Percentiles rank a stretch among this genome's conserved stretches.
Evolutionary conservation across 2,329 filamentous ascomycete genomes (phyloP).

Genomic region (Fusarium buharicum): DNA sequence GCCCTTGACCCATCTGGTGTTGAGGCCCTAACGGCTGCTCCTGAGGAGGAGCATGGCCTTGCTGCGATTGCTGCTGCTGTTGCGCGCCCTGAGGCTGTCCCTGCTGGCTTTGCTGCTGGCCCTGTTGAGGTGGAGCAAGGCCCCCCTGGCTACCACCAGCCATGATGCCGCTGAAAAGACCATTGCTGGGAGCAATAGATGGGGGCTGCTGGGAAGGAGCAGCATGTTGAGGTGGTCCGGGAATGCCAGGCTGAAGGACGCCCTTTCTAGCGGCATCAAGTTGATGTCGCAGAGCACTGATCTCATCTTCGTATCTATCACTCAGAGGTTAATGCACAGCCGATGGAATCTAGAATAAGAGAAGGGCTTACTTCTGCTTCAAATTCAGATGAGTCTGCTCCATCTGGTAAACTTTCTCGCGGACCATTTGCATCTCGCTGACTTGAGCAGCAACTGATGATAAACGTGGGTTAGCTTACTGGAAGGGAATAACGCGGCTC

Average conservation of each 20-base stretch:
- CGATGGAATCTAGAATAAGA: background rate
- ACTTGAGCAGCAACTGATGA: conserved; percentile 84
- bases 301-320: conserved; percentile 90
- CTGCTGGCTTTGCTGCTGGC: conserved; percentile 65
- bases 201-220: conserved; percentile 87
- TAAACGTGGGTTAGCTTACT: conserved; percentile 39
- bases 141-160: conserved; percentile 85
- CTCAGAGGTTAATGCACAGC: conserved; percentile 9
- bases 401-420: conserved; percentile 91
- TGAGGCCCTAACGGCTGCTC: conserved; percentile 66
- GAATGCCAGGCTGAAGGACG: conserved; percentile 67
- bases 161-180: conserved; percentile 97
- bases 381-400: conserved; percentile 89
- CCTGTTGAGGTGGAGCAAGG: conserved; percentile 80
- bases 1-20: conserved; percentile 76
- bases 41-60: conserved; percentile 71
- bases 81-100: conserved; percentile 59
- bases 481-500: conserved; percentile 19
- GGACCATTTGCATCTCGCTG: conserved; percentile 93
- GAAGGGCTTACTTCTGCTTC: conserved; percentile 82
- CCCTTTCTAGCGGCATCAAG: conserved; percentile 79
- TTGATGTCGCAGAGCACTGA: conserved; percentile 85
- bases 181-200: conserved; percentile 89
- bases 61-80: conserved; percentile 54
- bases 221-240: conserved; percentile 77